Evolutionary conservation across 2,329 filamentous ascomycete species (phyloP).

Genomic region (Onygena corvina): DNA sequence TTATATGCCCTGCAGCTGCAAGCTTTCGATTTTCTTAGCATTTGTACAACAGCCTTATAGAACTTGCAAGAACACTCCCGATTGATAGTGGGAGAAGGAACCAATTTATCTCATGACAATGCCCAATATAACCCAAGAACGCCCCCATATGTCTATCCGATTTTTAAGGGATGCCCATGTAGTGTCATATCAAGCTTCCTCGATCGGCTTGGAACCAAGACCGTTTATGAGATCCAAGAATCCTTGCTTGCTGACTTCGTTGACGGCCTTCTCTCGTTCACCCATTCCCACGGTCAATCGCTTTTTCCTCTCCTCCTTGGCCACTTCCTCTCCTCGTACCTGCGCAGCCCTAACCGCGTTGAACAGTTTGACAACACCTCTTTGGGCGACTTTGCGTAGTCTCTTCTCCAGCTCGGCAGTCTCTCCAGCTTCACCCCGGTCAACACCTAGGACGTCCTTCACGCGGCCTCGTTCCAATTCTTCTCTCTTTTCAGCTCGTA

Average conservation of each 20-base stretch:
- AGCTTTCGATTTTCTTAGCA: not conserved
- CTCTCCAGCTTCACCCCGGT: conserved; percentile 41
- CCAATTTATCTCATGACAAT: conserved; percentile 13
- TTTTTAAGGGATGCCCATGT: not conserved
- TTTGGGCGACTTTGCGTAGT: conserved; percentile 75
- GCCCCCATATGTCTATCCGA: not conserved
- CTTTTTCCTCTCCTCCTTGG: conserved; percentile 51
- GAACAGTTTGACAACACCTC: conserved; percentile 91
- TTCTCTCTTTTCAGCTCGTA: conserved; percentile 67
- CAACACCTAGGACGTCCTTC: conserved; percentile 65
- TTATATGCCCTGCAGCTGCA: too few species aligned
- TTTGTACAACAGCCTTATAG: conserved; percentile 12
- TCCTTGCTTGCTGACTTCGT: conserved; percentile 93
- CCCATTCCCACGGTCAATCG: conserved; percentile 66
- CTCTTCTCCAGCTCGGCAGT: conserved; percentile 61
- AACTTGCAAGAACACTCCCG: conserved; percentile 9
- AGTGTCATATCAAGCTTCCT: conserved; percentile 29
- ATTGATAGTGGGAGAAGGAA: conserved; percentile 13
- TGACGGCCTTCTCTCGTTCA: conserved; percentile 73
- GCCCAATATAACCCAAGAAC: not conserved
- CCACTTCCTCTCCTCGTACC: conserved; percentile 70
- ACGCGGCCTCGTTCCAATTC: conserved; percentile 78
- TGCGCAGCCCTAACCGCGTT: conserved; percentile 90
- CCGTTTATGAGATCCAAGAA: conserved; percentile 79
- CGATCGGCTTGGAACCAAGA: conserved; percentile 41